Percentiles rank a stretch among this genome's conserved stretches.
Conservation (phyloP, 1,284 basidiomycete genomes). For the Volvariella volvacea region DNA sequence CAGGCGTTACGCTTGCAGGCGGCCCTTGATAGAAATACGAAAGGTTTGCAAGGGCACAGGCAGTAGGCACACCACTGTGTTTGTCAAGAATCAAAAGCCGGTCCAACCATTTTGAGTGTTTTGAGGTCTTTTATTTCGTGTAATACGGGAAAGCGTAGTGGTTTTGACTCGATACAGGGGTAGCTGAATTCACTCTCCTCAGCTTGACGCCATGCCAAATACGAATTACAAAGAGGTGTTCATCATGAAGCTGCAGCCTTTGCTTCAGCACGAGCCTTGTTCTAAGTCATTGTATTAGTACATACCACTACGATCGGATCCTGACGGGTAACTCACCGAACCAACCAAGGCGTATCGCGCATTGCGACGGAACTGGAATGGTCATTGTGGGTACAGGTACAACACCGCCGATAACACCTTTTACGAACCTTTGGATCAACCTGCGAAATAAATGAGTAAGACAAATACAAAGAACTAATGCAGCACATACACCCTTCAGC, state of each 20-base stretch:
- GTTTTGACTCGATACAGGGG: not conserved
- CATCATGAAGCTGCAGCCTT: conserved; percentile 33
- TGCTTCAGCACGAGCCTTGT: conserved; percentile 55
- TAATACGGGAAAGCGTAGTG: conserved; percentile 5
- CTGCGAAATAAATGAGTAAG: conserved; percentile 29
- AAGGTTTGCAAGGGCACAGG: conserved; percentile 21
- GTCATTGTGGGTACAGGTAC: conserved; percentile 6
- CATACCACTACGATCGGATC: not conserved
- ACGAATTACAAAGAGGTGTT: conserved; percentile 9
- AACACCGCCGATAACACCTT: not conserved
- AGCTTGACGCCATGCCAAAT: no score
- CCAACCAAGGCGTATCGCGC: conserved; percentile 72
- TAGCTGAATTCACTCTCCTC: not conserved
- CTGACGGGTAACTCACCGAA: conserved; percentile 50
- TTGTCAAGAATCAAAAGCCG: conserved; percentile 13
- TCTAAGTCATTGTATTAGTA: conserved; percentile 27
- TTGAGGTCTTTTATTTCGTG: conserved; percentile 9
- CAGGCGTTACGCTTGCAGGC: conserved; percentile 55
- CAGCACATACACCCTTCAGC: conserved; percentile 79
- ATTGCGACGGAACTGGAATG: conserved; percentile 77
- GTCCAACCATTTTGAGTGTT: conserved; percentile 6
- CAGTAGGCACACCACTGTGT: conserved; percentile 2
- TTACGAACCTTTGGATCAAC: conserved; percentile 76
- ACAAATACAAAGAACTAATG: conserved; percentile 6
- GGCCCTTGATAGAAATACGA: conserved; percentile 52